A percentile compares a stretch with the other conserved stretches of the same genome.
Evolutionary conservation across 805 yeast species (phyloP).

Genomic region (Ogataea wickerhamii): DNA sequence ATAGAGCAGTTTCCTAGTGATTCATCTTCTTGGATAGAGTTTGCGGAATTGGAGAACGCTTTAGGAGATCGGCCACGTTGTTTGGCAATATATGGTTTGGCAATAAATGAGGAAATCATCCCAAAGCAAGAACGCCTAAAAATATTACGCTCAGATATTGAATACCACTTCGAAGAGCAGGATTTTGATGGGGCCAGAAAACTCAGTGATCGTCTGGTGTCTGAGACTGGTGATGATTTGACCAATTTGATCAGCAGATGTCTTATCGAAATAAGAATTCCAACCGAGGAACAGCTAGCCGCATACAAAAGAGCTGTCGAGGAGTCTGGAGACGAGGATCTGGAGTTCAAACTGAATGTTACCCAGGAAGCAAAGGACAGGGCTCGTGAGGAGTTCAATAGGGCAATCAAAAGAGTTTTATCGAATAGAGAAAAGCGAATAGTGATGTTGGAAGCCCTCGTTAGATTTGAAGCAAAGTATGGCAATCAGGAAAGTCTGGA

Average conservation of each 20-base stretch:
- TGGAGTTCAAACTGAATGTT: constrained; percentile 50
- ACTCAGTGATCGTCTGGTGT: constrained; percentile 41
- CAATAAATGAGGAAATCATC: constrained; percentile 27
- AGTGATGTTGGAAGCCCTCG: constrained; percentile 56
- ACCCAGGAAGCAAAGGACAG: constrained; percentile 41
- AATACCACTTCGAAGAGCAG: constrained; percentile 57
- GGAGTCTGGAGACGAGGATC: constrained; percentile 32
- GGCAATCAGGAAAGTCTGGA: constrained; percentile 45
- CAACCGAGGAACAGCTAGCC: constrained; percentile 49
- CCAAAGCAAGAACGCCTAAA: constrained; percentile 7
- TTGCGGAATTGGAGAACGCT: constrained; percentile 62
- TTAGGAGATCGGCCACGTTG: constrained; percentile 69
- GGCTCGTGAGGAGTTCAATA: constrained; percentile 54
- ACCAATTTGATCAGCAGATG: constrained; percentile 64
- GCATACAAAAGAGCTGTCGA: constrained; percentile 27
- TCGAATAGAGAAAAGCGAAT: constrained; percentile 42
- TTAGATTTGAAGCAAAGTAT: constrained; percentile 58
- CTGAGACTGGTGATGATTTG: constrained; percentile 31
- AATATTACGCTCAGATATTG: constrained; percentile 39
- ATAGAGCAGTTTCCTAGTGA: constrained; percentile 45
- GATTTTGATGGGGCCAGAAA: constrained; percentile 54
- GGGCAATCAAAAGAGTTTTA: constrained; percentile 48
- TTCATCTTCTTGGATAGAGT: constrained; percentile 53
- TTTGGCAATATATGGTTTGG: constrained; percentile 58
- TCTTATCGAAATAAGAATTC: constrained; percentile 64